Conservation (phyloP, 2,329 filamentous ascomycete genomes). For the Trichophyton simii region DNA sequence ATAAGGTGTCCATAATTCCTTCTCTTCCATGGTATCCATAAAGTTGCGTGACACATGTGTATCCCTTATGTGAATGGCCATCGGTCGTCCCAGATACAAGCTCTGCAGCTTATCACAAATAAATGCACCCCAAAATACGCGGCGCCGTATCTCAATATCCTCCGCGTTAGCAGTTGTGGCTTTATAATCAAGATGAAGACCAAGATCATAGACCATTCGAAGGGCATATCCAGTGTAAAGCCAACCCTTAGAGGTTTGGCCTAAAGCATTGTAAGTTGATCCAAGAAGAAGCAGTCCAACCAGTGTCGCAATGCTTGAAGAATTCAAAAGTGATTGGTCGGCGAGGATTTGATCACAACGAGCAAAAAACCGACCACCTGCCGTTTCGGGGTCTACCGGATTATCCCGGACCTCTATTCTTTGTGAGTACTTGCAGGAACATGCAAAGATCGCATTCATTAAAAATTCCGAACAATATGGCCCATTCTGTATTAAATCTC, state of each 20-base stretch:
- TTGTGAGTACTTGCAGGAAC: slow-evolving; percentile 30
- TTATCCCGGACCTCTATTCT: slow-evolving; percentile 24
- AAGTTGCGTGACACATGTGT: slow-evolving; percentile 21
- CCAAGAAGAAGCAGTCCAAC: slow-evolving; percentile 24
- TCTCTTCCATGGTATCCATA: slow-evolving; percentile 22
- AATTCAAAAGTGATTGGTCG: slow-evolving; percentile 24
- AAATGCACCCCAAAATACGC: slow-evolving; percentile 27
- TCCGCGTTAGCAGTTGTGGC: slow-evolving; percentile 18
- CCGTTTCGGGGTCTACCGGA: slow-evolving; percentile 24
- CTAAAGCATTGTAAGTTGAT: slow-evolving; percentile 18
- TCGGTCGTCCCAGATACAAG: slow-evolving; percentile 43
- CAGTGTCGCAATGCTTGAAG: slow-evolving; percentile 27
- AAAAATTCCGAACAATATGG: slow-evolving; percentile 29
- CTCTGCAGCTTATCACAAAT: slow-evolving; percentile 42
- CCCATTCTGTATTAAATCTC: slow-evolving; percentile 24
- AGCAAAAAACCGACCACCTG: slow-evolving; percentile 28
- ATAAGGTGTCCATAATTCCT: slow-evolving; percentile 19
- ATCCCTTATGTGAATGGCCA: slow-evolving; percentile 22
- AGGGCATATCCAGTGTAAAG: slow-evolving; percentile 31
- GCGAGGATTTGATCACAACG: slow-evolving; percentile 28
- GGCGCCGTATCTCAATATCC: slow-evolving; percentile 20
- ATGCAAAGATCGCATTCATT: slow-evolving; percentile 33
- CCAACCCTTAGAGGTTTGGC: slow-evolving; percentile 25
- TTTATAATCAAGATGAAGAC: slow-evolving; percentile 27
- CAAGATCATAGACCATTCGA: slow-evolving; percentile 32